A percentile compares a stretch with the other conserved stretches of the same genome.
Conservation (phyloP, 1,284 basidiomycete species). For the Trichosporon coremiiforme region DNA sequence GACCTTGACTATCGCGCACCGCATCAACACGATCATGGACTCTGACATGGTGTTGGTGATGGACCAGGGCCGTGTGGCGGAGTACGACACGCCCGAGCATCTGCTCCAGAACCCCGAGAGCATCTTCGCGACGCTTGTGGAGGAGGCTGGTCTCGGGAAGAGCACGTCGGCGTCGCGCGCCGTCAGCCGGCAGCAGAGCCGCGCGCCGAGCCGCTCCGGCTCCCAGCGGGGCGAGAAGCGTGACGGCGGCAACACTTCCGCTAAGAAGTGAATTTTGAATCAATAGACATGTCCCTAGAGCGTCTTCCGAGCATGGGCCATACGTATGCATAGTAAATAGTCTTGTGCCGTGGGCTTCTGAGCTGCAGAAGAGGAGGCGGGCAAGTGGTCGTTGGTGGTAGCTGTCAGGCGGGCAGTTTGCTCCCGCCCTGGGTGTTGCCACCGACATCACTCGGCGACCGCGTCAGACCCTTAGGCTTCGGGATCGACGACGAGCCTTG, state of each 20-base stretch:
- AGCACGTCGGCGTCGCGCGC: constrained; percentile 12
- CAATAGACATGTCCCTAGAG: constrained; percentile 11
- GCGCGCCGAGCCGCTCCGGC: constrained; percentile 10
- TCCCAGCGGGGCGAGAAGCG: background rate
- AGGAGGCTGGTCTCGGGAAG: constrained; percentile 38
- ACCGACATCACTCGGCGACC: background rate
- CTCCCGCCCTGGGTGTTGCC: constrained; percentile 5
- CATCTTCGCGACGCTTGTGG: constrained; percentile 37
- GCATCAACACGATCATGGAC: constrained; percentile 87
- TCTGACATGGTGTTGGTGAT: constrained; percentile 82
- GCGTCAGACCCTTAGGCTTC: constrained; percentile 1
- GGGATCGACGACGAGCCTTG: constrained; percentile 5
- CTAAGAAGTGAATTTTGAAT: background rate
- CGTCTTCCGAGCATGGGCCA: background rate
- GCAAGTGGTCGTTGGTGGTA: background rate
- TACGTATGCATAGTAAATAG: constrained; percentile 1
- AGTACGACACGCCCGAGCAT: constrained; percentile 70
- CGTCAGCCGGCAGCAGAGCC: background rate
- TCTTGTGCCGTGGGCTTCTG: background rate
- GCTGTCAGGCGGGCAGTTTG: background rate
- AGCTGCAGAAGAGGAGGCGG: background rate
- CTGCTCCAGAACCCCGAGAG: constrained; percentile 60
- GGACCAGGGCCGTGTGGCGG: constrained; percentile 70
- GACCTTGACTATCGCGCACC: constrained; percentile 77
- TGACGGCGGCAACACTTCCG: background rate